phyloP scores from a whole-genome alignment of 305 asterid genomes.

The Fraxinus baroniana region DNA sequence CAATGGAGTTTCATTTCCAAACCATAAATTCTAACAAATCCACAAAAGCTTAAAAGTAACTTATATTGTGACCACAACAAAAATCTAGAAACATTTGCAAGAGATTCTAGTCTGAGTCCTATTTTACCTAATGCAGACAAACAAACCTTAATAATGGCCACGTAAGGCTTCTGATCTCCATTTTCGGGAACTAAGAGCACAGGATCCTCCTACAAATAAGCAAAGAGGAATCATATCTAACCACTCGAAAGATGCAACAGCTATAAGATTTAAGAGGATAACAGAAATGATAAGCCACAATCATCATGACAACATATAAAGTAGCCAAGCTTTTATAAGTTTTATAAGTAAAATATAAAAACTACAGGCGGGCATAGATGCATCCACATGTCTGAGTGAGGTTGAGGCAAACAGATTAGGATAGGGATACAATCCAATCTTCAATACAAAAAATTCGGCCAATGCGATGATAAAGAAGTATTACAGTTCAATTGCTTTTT shows the following conservation, averaged over 20 bases:
- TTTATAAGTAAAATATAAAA: background rate
- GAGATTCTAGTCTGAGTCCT: background rate
- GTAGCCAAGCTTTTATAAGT: background rate
- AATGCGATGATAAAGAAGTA: background rate
- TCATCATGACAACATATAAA: background rate
- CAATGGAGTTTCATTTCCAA: background rate
- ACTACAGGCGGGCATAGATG: background rate
- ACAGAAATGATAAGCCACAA: background rate
- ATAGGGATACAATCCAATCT: background rate
- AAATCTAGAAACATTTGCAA: background rate
- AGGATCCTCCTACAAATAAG: constrained; percentile 44
- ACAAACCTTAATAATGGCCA: constrained; percentile 53
- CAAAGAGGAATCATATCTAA: background rate
- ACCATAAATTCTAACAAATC: background rate
- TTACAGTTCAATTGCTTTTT: too few species aligned
- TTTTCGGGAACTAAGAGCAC: constrained; percentile 50
- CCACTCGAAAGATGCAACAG: background rate
- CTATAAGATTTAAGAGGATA: background rate
- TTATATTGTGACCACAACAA: background rate
- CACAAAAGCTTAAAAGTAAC: background rate
- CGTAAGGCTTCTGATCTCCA: constrained; percentile 43
- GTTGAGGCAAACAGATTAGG: background rate
- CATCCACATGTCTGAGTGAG: background rate
- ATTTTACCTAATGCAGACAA: constrained; percentile 2
- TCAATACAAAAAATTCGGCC: background rate